phyloP scores from a whole-genome alignment of 2,329 filamentous ascomycete genomes.

The Akanthomyces dipterigenus region DNA sequence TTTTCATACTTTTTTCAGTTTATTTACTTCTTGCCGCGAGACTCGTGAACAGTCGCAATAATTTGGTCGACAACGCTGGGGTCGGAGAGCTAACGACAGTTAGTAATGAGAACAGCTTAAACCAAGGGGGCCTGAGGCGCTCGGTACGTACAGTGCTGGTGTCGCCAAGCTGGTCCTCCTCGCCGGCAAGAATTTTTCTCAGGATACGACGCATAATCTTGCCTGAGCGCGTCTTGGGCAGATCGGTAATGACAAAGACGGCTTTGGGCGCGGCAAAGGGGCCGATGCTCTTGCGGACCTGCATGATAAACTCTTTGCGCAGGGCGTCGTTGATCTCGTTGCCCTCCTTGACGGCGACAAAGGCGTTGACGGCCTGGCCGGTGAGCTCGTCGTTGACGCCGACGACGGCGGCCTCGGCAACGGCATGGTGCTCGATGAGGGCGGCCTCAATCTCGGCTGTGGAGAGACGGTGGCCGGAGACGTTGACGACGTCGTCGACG shows the following conservation, averaged over 20 bases:
- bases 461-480: conserved; percentile 90
- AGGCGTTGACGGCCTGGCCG: conserved; percentile 94
- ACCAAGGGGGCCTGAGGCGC: not conserved
- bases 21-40: conserved; percentile 42
- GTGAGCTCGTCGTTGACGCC: conserved; percentile 90
- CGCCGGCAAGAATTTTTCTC: conserved; percentile 92
- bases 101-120: not conserved
- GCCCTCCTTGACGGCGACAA: conserved; percentile 85
- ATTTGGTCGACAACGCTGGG: conserved; percentile 80
- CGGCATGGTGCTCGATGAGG: conserved; percentile 80
- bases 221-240: conserved; percentile 94
- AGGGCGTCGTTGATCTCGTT: conserved; percentile 70
- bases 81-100: conserved; percentile 61
- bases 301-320: conserved; percentile 87
- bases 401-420: conserved; percentile 93
- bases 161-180: conserved; percentile 95
- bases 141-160: conserved; percentile 68
- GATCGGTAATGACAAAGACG: conserved; percentile 82
- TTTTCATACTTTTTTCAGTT: not conserved
- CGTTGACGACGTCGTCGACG: conserved; percentile 98
- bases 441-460: conserved; percentile 98
- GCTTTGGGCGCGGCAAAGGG: conserved; percentile 96
- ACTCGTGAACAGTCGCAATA: conserved; percentile 68
- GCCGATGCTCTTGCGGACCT: conserved; percentile 95
- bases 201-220: conserved; percentile 99